phyloP scores from a whole-genome alignment of 2,329 filamentous ascomycete species.

The Claviceps quebecensis region DNA sequence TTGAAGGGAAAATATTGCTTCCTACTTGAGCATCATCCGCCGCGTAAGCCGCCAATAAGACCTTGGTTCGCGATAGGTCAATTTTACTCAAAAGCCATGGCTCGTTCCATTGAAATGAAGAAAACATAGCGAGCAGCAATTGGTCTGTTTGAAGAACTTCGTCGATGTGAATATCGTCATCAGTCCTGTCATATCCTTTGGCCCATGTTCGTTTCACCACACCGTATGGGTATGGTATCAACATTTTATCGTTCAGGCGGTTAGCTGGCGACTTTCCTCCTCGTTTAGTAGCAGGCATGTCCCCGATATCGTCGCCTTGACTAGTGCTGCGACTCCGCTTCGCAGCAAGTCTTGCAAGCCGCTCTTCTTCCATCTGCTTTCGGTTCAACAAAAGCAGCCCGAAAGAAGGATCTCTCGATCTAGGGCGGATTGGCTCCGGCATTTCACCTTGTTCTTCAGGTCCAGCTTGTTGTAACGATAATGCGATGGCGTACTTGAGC shows the following conservation, averaged over 20 bases:
- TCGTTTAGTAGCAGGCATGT: slow-evolving; percentile 17
- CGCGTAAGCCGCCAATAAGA: slow-evolving; percentile 47
- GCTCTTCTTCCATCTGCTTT: slow-evolving; percentile 73
- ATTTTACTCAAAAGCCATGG: slow-evolving; percentile 67
- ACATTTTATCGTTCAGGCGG: slow-evolving; percentile 1
- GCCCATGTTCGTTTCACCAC: slow-evolving; percentile 73
- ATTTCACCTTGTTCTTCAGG: not conserved
- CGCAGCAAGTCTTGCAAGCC: slow-evolving; percentile 50
- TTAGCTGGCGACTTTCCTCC: slow-evolving; percentile 5
- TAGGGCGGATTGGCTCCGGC: not conserved
- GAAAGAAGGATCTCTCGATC: slow-evolving; percentile 6
- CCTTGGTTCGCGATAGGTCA: slow-evolving; percentile 41
- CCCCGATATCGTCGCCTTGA: slow-evolving; percentile 15
- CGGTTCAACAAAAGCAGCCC: slow-evolving; percentile 50
- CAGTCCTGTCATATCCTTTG: slow-evolving; percentile 41
- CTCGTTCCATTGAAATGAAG: slow-evolving; percentile 76
- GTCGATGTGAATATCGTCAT: slow-evolving; percentile 73
- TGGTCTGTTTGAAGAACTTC: slow-evolving; percentile 65
- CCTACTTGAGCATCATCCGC: slow-evolving; percentile 37
- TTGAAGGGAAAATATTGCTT: not conserved
- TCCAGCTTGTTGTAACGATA: slow-evolving; percentile 31
- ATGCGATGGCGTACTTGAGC: slow-evolving; percentile 44
- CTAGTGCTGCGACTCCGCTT: slow-evolving; percentile 31
- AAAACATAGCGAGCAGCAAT: slow-evolving; percentile 65
- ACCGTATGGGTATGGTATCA: slow-evolving; percentile 40